phyloP scores from a whole-genome alignment of 2,329 filamentous ascomycete genomes.

The Pseudogymnoascus sp. region DNA sequence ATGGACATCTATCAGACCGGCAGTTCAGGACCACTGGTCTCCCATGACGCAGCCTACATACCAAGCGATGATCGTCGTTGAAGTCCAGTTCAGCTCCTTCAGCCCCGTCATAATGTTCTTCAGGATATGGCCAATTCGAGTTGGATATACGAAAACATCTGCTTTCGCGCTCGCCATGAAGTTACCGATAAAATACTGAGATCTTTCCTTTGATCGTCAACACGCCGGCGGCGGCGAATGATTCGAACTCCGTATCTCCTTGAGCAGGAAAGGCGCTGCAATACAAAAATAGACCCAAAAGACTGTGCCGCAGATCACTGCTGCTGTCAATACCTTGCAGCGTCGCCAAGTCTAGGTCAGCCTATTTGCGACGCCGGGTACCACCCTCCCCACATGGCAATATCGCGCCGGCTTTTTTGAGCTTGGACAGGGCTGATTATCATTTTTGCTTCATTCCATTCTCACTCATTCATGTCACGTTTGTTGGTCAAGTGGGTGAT shows the following conservation, averaged over 20 bases:
- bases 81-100: too few relatives aligned
- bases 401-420: neutral
- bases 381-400: neutral
- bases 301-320: neutral
- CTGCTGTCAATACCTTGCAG: neutral
- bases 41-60: too few relatives aligned
- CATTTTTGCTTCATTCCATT: neutral
- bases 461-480: neutral
- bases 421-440: neutral
- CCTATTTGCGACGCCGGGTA: neutral
- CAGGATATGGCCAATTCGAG: neutral
- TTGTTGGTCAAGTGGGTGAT: neutral
- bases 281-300: neutral
- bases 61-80: too few relatives aligned
- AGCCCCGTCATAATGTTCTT: too few relatives aligned
- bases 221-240: neutral
- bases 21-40: too few relatives aligned
- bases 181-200: neutral
- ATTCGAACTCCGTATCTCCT: neutral
- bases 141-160: neutral
- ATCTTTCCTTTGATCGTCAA: neutral
- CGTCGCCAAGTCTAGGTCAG: neutral
- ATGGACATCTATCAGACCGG: too few relatives aligned
- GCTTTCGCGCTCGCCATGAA: neutral
- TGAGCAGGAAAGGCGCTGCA: neutral